phyloP scores from a whole-genome alignment of 345 rosid species.

The Pistacia atlantica region DNA sequence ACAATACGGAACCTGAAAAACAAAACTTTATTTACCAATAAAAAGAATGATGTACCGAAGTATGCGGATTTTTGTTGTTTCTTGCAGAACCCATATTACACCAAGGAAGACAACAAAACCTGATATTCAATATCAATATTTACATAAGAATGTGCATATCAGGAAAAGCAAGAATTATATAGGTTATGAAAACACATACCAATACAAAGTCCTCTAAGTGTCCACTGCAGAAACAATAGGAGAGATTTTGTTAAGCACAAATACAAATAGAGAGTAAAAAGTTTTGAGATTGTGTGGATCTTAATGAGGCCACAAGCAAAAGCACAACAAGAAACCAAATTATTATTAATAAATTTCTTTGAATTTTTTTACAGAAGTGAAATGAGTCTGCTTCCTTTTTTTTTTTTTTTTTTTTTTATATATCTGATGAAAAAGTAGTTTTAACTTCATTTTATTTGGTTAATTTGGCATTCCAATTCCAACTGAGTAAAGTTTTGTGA shows the following conservation, averaged over 20 bases:
- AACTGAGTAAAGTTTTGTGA: neutral
- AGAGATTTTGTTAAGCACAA: constrained; percentile 13
- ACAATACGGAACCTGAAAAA: neutral
- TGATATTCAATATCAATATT: constrained; percentile 26
- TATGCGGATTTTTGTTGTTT: constrained; percentile 46
- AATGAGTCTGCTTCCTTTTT: neutral
- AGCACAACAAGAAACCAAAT: neutral
- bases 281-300: neutral
- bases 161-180: neutral
- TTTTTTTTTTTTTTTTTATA: neutral
- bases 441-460: neutral
- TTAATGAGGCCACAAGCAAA: neutral
- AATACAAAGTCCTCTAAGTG: constrained; percentile 71
- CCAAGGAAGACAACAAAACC: constrained; percentile 66
- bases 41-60: constrained; percentile 65
- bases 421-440: too few species aligned
- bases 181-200: constrained; percentile 43
- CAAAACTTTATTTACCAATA: constrained; percentile 45
- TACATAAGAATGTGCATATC: constrained; percentile 1
- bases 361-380: neutral
- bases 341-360: neutral
- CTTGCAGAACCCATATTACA: constrained; percentile 63
- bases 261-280: neutral
- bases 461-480: neutral
- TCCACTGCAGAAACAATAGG: constrained; percentile 55